phyloP scores from a whole-genome alignment of 1,284 basidiomycete genomes.

The Waitea zeae region DNA sequence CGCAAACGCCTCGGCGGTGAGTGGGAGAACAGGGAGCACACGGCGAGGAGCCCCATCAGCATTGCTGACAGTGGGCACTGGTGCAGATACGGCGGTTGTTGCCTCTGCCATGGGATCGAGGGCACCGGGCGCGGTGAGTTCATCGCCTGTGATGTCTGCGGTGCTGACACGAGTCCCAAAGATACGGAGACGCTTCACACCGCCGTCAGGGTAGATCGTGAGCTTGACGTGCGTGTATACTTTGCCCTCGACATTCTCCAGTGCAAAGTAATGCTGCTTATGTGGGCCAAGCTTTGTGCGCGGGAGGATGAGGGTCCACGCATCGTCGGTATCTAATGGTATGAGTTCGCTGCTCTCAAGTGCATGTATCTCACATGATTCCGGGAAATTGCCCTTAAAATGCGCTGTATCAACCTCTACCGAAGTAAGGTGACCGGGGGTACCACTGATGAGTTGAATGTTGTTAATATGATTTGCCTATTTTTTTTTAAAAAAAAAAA shows the following conservation, averaged over 20 bases:
- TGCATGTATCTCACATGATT: slow-evolving; percentile 74
- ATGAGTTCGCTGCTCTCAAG: slow-evolving; percentile 27
- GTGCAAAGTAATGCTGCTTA: slow-evolving; percentile 76
- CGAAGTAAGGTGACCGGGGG: slow-evolving; percentile 54
- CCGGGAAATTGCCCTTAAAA: slow-evolving; percentile 95
- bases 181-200: slow-evolving; percentile 82
- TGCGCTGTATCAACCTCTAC: slow-evolving; percentile 89
- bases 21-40: slow-evolving; percentile 48
- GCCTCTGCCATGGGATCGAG: not conserved
- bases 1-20: slow-evolving; percentile 70
- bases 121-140: not conserved
- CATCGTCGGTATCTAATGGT: slow-evolving; percentile 20
- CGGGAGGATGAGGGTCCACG: slow-evolving; percentile 65
- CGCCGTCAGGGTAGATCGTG: slow-evolving; percentile 90
- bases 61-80: slow-evolving; percentile 1
- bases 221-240: slow-evolving; percentile 75
- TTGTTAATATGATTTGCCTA: slow-evolving; percentile 4
- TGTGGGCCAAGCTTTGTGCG: slow-evolving; percentile 79
- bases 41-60: slow-evolving; percentile 13
- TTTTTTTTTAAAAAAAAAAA: slow-evolving; percentile 2
- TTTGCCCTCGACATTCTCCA: slow-evolving; percentile 41
- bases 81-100: not conserved
- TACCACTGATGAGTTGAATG: slow-evolving; percentile 33
- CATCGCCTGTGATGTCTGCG: not conserved
- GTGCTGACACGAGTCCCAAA: slow-evolving; percentile 38